phyloP scores from a whole-genome alignment of 805 yeast species.

The Zygoascus flipseniorum region DNA sequence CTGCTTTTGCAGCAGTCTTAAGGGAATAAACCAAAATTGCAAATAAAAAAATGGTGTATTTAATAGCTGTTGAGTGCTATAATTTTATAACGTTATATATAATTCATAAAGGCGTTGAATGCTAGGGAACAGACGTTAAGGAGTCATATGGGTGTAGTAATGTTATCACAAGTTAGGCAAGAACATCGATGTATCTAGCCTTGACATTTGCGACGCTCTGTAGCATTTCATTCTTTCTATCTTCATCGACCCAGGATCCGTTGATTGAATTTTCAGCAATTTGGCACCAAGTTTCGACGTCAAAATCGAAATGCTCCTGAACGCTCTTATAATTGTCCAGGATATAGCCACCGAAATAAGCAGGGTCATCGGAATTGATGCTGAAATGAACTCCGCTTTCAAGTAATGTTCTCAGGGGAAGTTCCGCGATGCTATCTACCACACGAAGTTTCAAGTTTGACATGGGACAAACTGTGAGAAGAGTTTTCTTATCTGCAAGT shows the following conservation, averaged over 20 bases:
- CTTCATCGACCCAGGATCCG: constrained; percentile 66
- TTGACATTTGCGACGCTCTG: constrained; percentile 13
- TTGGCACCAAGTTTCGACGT: constrained; percentile 48
- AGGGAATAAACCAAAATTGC: too few relatives aligned
- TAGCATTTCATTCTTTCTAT: constrained; percentile 39
- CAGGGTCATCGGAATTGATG: constrained; percentile 71
- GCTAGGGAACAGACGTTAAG: too few relatives aligned
- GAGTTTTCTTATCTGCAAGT: constrained; percentile 45
- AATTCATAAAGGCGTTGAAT: too few relatives aligned
- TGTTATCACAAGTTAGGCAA: neutral
- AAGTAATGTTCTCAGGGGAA: constrained; percentile 56
- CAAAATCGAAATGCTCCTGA: constrained; percentile 57
- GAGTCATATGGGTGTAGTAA: neutral
- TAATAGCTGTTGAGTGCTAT: neutral
- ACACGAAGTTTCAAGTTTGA: constrained; percentile 72
- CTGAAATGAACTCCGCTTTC: constrained; percentile 62
- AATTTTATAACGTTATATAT: neutral
- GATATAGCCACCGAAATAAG: constrained; percentile 80
- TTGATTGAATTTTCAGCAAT: constrained; percentile 59
- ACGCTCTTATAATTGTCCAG: constrained; percentile 65
- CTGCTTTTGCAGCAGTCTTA: neutral
- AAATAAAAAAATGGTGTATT: neutral
- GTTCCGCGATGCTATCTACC: constrained; percentile 54
- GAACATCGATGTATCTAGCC: constrained; percentile 26
- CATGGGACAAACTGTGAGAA: constrained; percentile 70